Evolutionary conservation across 2,329 filamentous ascomycete genomes (phyloP), one percentile per base, ranked within the genome.

Genomic region (Dactylellina cionopaga): DNA sequence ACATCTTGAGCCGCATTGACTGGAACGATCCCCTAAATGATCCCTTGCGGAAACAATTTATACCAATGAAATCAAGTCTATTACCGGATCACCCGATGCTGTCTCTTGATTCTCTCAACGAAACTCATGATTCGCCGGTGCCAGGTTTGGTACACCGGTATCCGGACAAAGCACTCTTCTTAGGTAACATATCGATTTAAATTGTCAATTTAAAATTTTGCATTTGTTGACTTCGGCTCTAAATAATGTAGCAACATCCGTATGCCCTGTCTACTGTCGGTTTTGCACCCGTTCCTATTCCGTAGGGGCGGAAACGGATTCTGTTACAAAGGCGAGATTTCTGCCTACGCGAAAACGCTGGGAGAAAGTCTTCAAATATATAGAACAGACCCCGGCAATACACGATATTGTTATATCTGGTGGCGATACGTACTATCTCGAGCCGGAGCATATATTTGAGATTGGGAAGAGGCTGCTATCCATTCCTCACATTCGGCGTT

Each of bases 381-480:
- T 90, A 49, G 83, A 83, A 75, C 79, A 78, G 44, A 84, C 80
- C 11, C 82, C 82, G 0, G 78, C 75, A 1, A 79, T 89, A 4
- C 81, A 84, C 31, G 87, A 89, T 75, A 84, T 89, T 33, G 86
- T 89, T 0, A 81, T 89, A 6, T 89, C 87, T 0, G 87, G 87
- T 0, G 87, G 87, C 7, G 87, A 89, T 78, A 81, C 85, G 0
- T 89, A 85, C 77, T 86, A 86, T 62, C 81, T 89, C 1, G 78
- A 81, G 15, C 83, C 85, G 0, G 80, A 86, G 0, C 81, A 87
- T 19, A 80, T 89, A 3, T 79, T 78, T 5, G 77, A 81, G 56
- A 86, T 89, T 60, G 87, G 86, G 9, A 80, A 85, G 41, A 82
- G 83, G 2, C 81, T 89, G 0, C 83, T 89, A 3, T 78, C 76